Evolutionary conservation across 306 rosid genomes (phyloP).

Genomic region (Prunus mira): DNA sequence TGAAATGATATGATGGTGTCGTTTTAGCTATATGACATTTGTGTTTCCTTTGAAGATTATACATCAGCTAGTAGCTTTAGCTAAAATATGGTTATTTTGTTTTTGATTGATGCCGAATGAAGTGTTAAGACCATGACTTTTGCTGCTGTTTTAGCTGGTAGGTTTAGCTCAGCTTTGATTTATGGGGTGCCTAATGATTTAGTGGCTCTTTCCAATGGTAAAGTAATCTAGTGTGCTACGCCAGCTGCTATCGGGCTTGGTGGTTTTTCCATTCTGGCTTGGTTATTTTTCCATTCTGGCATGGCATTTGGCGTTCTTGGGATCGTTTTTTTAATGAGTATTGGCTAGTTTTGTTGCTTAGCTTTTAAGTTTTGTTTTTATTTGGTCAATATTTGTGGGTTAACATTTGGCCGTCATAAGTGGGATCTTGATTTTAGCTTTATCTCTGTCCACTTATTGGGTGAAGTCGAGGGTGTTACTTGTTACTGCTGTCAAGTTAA

Average conservation of each 20-base stretch:
- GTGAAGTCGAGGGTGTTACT: neutral
- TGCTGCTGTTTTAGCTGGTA: neutral
- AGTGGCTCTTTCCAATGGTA: neutral
- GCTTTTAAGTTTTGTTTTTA: neutral
- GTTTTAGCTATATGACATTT: neutral
- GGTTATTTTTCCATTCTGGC: neutral
- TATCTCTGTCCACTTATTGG: neutral
- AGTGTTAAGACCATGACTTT: neutral
- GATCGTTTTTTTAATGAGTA: neutral
- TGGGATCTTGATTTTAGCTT: neutral
- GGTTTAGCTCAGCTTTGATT: neutral
- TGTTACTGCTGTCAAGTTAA: neutral
- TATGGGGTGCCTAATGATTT: neutral
- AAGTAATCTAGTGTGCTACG: neutral
- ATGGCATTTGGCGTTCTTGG: conserved; percentile 8
- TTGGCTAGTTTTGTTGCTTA: neutral
- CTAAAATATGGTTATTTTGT: neutral
- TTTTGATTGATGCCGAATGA: neutral
- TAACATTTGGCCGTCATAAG: neutral
- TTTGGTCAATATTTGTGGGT: neutral
- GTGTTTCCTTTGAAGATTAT: neutral
- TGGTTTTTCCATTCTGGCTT: neutral
- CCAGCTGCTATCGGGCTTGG: neutral
- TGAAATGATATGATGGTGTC: conserved; percentile 13
- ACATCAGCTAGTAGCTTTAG: neutral